Percentiles rank a stretch among this genome's conserved stretches.
Conservation (phyloP, 306 rosid species). For the Vicia faba region DNA sequence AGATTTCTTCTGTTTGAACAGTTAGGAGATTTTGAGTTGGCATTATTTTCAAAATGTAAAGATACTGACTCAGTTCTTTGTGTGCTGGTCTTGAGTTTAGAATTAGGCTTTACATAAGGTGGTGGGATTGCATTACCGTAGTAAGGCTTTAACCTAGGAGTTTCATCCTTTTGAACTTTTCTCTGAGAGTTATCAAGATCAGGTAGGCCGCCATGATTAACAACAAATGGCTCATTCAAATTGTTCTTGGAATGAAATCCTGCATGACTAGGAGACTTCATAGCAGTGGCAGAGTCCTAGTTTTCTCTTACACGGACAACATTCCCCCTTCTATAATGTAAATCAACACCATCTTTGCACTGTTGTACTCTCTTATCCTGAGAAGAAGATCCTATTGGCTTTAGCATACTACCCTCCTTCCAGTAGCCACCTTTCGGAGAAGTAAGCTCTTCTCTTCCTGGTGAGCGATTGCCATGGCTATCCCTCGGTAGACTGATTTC, state of each 20-base stretch:
- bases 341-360: slow-evolving; percentile 45
- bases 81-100: no score
- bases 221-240: slow-evolving; percentile 48
- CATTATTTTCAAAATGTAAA: no score
- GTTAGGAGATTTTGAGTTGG: no score
- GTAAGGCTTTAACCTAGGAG: no score
- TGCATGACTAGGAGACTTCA: slow-evolving; percentile 46
- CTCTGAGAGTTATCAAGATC: slow-evolving; percentile 39
- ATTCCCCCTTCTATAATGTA: slow-evolving; percentile 50
- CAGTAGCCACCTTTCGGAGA: slow-evolving; percentile 48
- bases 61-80: no score
- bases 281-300: slow-evolving; percentile 41
- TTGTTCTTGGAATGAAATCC: slow-evolving; percentile 43
- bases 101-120: no score
- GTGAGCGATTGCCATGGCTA: slow-evolving; percentile 39
- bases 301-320: slow-evolving; percentile 41
- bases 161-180: no score
- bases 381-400: slow-evolving; percentile 58
- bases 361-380: slow-evolving; percentile 50
- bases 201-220: slow-evolving; percentile 42
- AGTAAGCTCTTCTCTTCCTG: slow-evolving; percentile 49
- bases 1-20: no score
- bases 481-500: slow-evolving; percentile 47
- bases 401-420: slow-evolving; percentile 46
- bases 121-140: no score